Conservation (phyloP, 345 rosid species). For the Aegle marmelos region DNA sequence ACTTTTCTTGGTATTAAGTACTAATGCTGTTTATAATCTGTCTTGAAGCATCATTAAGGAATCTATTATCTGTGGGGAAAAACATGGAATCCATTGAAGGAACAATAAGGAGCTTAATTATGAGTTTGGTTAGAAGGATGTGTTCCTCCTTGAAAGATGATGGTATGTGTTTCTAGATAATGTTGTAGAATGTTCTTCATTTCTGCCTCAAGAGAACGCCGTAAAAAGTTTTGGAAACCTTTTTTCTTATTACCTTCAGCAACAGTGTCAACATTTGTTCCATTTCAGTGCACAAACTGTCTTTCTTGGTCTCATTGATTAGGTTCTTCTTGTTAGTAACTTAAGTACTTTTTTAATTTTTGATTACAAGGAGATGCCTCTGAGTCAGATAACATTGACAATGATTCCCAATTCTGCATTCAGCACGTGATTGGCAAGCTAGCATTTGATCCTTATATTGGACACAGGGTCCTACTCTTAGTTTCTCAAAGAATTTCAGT, state of each 20-base stretch:
- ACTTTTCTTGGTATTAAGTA: background rate
- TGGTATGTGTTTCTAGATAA: slow-evolving; percentile 33
- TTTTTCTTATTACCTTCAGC: background rate
- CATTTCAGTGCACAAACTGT: background rate
- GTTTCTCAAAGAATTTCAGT: slow-evolving; percentile 63
- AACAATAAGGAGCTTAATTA: slow-evolving; percentile 48
- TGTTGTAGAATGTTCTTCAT: slow-evolving; percentile 5
- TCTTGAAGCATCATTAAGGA: slow-evolving; percentile 58
- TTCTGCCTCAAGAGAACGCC: background rate
- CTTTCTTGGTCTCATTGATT: slow-evolving; percentile 4
- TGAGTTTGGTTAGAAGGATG: slow-evolving; percentile 60
- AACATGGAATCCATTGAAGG: slow-evolving; percentile 55
- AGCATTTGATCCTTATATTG: slow-evolving; percentile 62
- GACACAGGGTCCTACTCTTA: slow-evolving; percentile 62
- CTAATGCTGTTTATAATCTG: slow-evolving; percentile 3
- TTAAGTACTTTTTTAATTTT: slow-evolving; percentile 9
- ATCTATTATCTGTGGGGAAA: slow-evolving; percentile 44
- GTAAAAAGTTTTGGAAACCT: background rate
- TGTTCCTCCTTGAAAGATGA: slow-evolving; percentile 43
- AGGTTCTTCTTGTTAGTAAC: background rate
- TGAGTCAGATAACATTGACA: slow-evolving; percentile 34
- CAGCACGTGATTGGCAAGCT: slow-evolving; percentile 87
- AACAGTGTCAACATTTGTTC: background rate
- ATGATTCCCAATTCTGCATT: slow-evolving; percentile 45
- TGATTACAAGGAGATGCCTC: slow-evolving; percentile 28